Evolutionary conservation across 441 rosid genomes (phyloP), one percentile per base, ranked within the genome.

Genomic region (Raphanus hybrid): DNA sequence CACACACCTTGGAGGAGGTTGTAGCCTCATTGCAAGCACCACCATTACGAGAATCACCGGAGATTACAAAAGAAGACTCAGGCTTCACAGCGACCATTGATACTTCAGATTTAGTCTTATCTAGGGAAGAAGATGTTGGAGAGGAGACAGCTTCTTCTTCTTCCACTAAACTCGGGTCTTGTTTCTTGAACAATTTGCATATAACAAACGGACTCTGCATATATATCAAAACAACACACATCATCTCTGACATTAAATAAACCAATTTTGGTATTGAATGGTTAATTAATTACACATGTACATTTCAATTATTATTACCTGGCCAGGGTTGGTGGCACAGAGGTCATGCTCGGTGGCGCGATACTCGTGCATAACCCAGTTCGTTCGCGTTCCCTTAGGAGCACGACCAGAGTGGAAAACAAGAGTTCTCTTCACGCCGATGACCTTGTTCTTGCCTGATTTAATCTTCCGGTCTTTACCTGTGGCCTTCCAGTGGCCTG

Each of bases 381-480:
- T 91, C 26, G 84, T 80, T 84, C 93, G 84, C 76, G 85, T 90
- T 0, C 99, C 99, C 75, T 88, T 91, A 0, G 97, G 97, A 16
- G 99, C 99, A 84, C 97, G 86, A 75, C 99, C 99, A 77, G 86
- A 84, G 87, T 94, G 90, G 85, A 94, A 94, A n/a, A 92, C 99
- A 14, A 94, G 89, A 52, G 99, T 92, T 83, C 94, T 94, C 85
- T 97, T 88, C 86, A 90, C 86, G 3, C 99, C 99, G 8, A 94
- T 88, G 34, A 94, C 86, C 43, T 84, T 91, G 9, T 75, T 72
- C 61, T 65, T 80, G 62, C 88, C 90, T 67, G 90, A 90, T 64
- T 87, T 91, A 0, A 94, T 88, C 5, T 88, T 90, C 67, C 92
- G 84, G 85, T 92, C 99, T 80, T 97, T 75, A 1, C 99, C 99